Evolutionary conservation across 2,329 filamentous ascomycete genomes (phyloP).

Genomic region (Colletotrichum orbiculare): DNA sequence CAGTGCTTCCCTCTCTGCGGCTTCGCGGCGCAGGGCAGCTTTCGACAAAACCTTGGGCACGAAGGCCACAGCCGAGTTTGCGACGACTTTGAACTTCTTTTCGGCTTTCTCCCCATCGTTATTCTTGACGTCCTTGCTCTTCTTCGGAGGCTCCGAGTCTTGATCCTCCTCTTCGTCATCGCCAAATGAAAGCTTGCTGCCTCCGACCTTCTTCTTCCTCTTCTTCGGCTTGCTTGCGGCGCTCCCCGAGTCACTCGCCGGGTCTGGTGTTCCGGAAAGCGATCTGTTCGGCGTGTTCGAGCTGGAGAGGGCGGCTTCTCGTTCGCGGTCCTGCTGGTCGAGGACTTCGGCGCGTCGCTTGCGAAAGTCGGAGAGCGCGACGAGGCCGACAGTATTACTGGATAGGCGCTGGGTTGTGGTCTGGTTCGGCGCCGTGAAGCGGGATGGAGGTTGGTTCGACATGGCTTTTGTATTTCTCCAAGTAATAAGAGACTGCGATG

Average conservation of each 20-base stretch:
- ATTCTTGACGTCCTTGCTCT: conserved; percentile 38
- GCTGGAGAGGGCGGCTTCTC: conserved; percentile 66
- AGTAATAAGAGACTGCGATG: no score
- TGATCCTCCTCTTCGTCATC: conserved; percentile 61
- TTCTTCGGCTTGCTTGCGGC: conserved; percentile 50
- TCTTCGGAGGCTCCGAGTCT: conserved; percentile 39
- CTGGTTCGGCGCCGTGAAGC: conserved; percentile 80
- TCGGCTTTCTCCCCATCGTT: conserved; percentile 39
- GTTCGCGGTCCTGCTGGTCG: conserved; percentile 87
- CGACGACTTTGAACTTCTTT: conserved; percentile 63
- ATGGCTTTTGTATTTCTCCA: conserved; percentile 41
- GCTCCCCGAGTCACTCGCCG: conserved; percentile 46
- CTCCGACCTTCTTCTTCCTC: conserved; percentile 56
- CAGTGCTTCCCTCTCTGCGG: conserved; percentile 80
- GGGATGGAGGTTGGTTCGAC: conserved; percentile 58
- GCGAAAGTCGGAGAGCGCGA: conserved; percentile 92
- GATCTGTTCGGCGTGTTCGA: conserved; percentile 62
- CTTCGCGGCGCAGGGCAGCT: conserved; percentile 82
- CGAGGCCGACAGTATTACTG: conserved; percentile 88
- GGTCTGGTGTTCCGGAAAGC: conserved; percentile 59
- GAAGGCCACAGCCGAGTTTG: conserved; percentile 70
- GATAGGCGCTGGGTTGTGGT: conserved; percentile 86
- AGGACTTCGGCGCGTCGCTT: conserved; percentile 95
- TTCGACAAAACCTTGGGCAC: conserved; percentile 78
- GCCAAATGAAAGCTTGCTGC: conserved; percentile 71